phyloP scores from a whole-genome alignment of 495 filamentous ascomycete genomes.

The Trichocladium antarcticum region DNA sequence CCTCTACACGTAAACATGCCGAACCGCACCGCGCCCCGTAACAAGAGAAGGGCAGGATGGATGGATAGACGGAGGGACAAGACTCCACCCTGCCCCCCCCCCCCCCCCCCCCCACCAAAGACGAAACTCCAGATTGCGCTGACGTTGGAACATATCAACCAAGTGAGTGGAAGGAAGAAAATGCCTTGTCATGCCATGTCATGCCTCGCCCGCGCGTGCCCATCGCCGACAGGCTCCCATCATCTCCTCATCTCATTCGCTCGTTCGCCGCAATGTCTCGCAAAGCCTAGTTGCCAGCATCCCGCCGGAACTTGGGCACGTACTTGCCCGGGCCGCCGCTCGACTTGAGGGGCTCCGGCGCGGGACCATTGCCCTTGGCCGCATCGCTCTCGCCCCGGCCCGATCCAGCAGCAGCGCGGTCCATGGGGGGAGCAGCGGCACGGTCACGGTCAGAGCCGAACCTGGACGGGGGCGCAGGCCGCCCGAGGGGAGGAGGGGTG shows the following conservation, averaged over 20 bases:
- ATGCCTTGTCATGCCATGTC: neutral
- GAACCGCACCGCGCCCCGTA: too few species aligned
- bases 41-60: neutral
- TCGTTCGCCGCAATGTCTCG: neutral
- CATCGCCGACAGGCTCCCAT: too few species aligned
- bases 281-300: conserved; percentile 10
- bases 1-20: too few species aligned
- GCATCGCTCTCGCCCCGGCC: conserved; percentile 23
- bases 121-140: neutral
- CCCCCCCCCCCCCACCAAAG: neutral
- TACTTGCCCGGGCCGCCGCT: conserved; percentile 37
- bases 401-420: conserved; percentile 22
- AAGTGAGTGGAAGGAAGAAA: neutral
- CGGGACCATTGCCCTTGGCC: conserved; percentile 17
- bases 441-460: conserved; percentile 21
- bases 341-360: conserved; percentile 33
- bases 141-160: neutral
- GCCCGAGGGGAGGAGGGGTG: conserved; percentile 13
- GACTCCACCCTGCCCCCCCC: too few species aligned
- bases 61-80: too few species aligned
- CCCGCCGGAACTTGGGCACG: conserved; percentile 31
- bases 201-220: neutral
- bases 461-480: conserved; percentile 17
- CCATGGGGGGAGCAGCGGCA: conserved; percentile 18
- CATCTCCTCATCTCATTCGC: neutral